Conservation (phyloP, 352 stramenopile species). For the Hyaloperonospora brassicae region DNA sequence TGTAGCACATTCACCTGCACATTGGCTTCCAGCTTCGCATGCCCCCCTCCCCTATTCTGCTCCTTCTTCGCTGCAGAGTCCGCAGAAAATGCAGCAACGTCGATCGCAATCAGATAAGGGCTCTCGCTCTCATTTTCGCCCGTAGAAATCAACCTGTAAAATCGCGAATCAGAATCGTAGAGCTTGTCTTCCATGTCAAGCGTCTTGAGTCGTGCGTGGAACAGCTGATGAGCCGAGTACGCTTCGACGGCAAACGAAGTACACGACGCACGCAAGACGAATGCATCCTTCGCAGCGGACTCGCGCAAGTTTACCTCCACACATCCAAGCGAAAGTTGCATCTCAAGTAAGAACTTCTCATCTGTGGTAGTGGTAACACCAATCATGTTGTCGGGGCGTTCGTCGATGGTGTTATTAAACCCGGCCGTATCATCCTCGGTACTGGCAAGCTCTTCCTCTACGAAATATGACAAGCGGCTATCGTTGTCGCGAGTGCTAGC, state of each 20-base stretch:
- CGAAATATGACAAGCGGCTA: conserved; percentile 17
- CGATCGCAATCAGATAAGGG: conserved; percentile 40
- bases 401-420: conserved; percentile 9
- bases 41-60: conserved; percentile 1
- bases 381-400: conserved; percentile 2
- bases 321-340: conserved; percentile 42
- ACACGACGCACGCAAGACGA: conserved; percentile 37
- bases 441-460: conserved; percentile 15
- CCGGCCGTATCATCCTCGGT: conserved; percentile 14
- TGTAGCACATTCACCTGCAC: conserved; percentile 63
- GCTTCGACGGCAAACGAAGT: conserved; percentile 39
- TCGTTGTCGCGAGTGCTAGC: conserved; percentile 9
- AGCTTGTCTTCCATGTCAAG: conserved; percentile 68
- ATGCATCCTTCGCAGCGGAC: conserved; percentile 37
- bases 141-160: conserved; percentile 62
- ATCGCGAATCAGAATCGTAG: conserved; percentile 38
- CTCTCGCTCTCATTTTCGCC: conserved; percentile 22
- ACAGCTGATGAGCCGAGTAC: conserved; percentile 40
- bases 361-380: conserved; percentile 2
- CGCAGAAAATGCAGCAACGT: conserved; percentile 35
- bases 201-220: conserved; percentile 44
- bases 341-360: conserved; percentile 44
- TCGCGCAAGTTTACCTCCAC: conserved; percentile 53
- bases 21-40: conserved; percentile 39
- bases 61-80: conserved; percentile 7